Conservation (phyloP, 169 alveolate species). For the Plasmodium adleri region DNA sequence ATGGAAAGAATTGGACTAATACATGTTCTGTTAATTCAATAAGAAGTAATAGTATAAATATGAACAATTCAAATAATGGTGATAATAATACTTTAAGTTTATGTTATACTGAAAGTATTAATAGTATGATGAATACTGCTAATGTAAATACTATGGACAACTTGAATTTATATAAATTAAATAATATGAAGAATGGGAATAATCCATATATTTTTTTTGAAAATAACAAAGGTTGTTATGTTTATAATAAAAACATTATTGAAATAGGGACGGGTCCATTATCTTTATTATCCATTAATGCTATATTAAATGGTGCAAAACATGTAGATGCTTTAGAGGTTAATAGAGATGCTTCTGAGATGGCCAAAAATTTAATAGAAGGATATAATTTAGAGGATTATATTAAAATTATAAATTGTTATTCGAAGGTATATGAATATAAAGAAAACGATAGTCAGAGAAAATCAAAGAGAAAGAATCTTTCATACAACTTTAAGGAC, state of each 20-base stretch:
- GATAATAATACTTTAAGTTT: neutral
- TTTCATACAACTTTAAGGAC: conserved; percentile 18
- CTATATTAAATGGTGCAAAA: conserved; percentile 88
- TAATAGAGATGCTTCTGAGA: conserved; percentile 84
- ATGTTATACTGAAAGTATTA: conserved; percentile 14
- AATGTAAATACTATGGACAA: conserved; percentile 4
- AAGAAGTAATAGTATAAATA: neutral
- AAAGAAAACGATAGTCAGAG: conserved; percentile 58
- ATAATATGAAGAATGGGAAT: conserved; percentile 4
- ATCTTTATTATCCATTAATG: conserved; percentile 88
- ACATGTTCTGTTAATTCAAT: conserved; percentile 25
- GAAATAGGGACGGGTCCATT: conserved; percentile 91
- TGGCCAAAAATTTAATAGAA: conserved; percentile 85
- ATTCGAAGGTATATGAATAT: conserved; percentile 83
- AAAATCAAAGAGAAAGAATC: conserved; percentile 17
- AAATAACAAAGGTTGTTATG: conserved; percentile 72
- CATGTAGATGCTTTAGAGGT: conserved; percentile 90
- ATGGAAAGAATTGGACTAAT: neutral
- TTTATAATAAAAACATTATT: conserved; percentile 82
- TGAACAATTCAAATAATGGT: conserved; percentile 25
- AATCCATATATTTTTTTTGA: conserved; percentile 54
- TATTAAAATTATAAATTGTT: conserved; percentile 83
- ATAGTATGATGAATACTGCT: conserved; percentile 26
- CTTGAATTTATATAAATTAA: neutral
- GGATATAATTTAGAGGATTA: conserved; percentile 84